A percentile compares a stretch with the other conserved stretches of the same genome.
These are phyloP conservation scores for Immersiella caudata DNA, from an alignment of 495 filamentous ascomycete species.

Conservation along the genomic window DNA sequence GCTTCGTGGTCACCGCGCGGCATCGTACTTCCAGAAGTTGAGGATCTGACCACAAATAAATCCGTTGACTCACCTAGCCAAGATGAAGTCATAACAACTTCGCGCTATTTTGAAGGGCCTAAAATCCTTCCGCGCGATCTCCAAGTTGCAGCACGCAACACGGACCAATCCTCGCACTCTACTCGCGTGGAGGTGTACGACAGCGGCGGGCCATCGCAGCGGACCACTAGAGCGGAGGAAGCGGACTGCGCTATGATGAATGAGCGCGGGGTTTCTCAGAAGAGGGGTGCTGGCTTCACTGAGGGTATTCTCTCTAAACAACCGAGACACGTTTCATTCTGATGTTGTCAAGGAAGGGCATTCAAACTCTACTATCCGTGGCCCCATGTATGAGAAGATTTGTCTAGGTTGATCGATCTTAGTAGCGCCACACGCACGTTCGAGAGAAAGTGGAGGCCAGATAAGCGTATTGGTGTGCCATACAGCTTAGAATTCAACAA, in stretches of 20 bases:
- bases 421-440: no score
- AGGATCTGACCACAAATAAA: slow-evolving; percentile 15
- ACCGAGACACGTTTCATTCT: neutral
- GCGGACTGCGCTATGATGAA: neutral
- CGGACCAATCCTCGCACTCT: neutral
- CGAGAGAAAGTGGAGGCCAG: no score
- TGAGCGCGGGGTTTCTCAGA: neutral
- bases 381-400: no score
- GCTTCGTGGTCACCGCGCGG: slow-evolving; percentile 27
- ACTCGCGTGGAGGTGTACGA: neutral
- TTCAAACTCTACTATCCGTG: no score
- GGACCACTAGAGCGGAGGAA: neutral
- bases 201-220: neutral
- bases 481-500: no score
- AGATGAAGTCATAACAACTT: neutral
- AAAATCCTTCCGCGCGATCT: neutral
- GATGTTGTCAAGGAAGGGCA: no score
- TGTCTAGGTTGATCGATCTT: no score
- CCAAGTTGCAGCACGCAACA: neutral
- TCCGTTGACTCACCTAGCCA: neutral
- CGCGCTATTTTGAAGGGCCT: neutral
- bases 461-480: no score
- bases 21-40: slow-evolving; percentile 24
- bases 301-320: neutral
- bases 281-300: neutral